Evolutionary conservation across 148 eudicot species (phyloP).

Genomic region (Fallopia convolvulus): DNA sequence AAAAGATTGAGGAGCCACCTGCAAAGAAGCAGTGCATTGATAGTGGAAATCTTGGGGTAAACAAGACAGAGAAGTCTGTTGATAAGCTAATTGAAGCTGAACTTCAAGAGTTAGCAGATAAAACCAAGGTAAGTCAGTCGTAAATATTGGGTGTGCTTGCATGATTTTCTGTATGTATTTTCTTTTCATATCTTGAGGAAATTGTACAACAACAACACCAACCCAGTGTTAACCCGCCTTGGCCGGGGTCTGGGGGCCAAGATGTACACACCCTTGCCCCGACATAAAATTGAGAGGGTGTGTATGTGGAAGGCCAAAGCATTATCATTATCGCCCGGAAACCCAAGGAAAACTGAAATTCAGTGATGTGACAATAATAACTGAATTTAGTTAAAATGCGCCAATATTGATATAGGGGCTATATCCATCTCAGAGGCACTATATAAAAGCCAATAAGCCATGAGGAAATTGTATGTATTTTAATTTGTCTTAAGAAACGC

Average conservation of each 20-base stretch:
- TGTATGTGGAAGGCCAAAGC: too few species aligned
- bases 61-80: conserved; percentile 47
- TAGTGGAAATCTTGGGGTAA: conserved; percentile 21
- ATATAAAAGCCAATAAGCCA: too few species aligned
- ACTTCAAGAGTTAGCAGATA: conserved; percentile 75
- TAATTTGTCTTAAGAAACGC: not conserved
- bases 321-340: too few species aligned
- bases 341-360: too few species aligned
- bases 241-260: too few species aligned
- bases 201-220: not conserved
- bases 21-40: conserved; percentile 46
- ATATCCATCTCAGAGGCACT: too few species aligned
- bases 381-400: too few species aligned
- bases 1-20: conserved; percentile 42
- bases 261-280: too few species aligned
- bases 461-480: not conserved
- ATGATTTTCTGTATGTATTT: not conserved
- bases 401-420: too few species aligned
- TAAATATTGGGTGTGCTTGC: not conserved
- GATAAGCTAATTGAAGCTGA: conserved; percentile 89
- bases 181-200: not conserved
- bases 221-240: too few species aligned
- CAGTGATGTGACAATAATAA: too few species aligned
- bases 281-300: too few species aligned
- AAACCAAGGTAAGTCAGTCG: conserved; percentile 54